Conservation (phyloP, 148 eudicot species). For the Agrostemma githago region DNA sequence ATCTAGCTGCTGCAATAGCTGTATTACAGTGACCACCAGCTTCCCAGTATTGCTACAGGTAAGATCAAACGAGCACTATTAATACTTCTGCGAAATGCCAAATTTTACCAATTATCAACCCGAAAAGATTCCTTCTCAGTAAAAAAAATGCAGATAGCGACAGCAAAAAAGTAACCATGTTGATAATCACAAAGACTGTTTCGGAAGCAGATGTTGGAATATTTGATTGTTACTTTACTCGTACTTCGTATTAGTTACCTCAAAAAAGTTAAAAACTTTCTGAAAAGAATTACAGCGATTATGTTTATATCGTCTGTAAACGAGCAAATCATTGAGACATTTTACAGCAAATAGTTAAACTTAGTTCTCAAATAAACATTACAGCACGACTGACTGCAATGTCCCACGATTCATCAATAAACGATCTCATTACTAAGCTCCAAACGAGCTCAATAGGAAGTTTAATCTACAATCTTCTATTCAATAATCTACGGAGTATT, state of each 20-base stretch:
- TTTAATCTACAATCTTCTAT: not conserved
- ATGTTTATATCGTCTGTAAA: not conserved
- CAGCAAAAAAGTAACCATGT: not conserved
- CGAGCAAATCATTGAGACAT: not conserved
- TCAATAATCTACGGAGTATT: too few relatives aligned
- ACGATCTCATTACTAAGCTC: not conserved
- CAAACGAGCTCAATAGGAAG: not conserved
- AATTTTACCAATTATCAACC: not conserved
- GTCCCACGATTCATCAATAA: not conserved
- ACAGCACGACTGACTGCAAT: not conserved
- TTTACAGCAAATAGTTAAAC: not conserved
- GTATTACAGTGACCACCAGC: slow-evolving; percentile 96
- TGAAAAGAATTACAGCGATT: not conserved
- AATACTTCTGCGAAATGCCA: not conserved
- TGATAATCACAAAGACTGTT: not conserved
- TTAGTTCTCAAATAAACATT: not conserved
- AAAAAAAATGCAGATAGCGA: not conserved
- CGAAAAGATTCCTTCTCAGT: not conserved
- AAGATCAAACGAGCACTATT: slow-evolving; percentile 18
- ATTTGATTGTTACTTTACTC: not conserved
- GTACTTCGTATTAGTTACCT: not conserved
- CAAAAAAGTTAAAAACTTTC: too few relatives aligned
- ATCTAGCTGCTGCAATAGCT: slow-evolving; percentile 93
- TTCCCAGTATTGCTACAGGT: slow-evolving; percentile 80
- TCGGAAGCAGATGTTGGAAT: not conserved